Evolutionary conservation across 192 early-diverging fungal species (phyloP), one percentile per base, ranked within the genome.

Genomic region (Dispira simplex): DNA sequence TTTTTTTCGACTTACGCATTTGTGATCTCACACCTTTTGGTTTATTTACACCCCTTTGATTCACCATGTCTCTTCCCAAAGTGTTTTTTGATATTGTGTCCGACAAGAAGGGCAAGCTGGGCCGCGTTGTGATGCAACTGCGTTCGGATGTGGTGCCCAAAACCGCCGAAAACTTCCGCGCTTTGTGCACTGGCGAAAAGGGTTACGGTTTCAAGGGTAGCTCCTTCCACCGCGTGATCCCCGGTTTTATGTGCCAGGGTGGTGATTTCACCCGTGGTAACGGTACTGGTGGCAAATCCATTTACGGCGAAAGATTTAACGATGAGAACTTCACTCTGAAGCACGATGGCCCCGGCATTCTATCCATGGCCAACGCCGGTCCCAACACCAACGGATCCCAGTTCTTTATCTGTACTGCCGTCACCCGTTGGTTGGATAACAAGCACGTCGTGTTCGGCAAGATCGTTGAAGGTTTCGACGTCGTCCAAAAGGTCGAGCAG

Each of bases 291-390:
- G 90, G 90, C 47, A 85, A 87, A 75, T 89, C 81, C 69, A 95
- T 95, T 67, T 95, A 90, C 64, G 90, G 91, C 62, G 75, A 79
- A 44, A 86, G 81, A 73, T 83, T 83, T 57, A 69, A 70, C 55
- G 81, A 83, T 68, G 81, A 83, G 71, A 81, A 77, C 76, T 81
- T 81, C 71, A 48, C 52, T 54, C 82, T 83, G 74, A 81, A 79
- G 62, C 83, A 85, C 78, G 79, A 77, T 48, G 71, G 72, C 46
- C 72, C 74, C 57, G 76, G 77, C 66, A 68, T 88, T 56, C 76
- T 95, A 60, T 90, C 87, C 64, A 92, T 90, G 87, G 90, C 92
- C 67, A 92, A 95, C 68, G 79, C 81, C 67, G 90, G 92, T 14
- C 81, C 83, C 21, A 79, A 85, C 70, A 92, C 90, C 74, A 90